Evolutionary conservation across 2,329 filamentous ascomycete genomes (phyloP), one percentile per base, ranked within the genome.

Genomic region (Colletotrichum filicis): DNA sequence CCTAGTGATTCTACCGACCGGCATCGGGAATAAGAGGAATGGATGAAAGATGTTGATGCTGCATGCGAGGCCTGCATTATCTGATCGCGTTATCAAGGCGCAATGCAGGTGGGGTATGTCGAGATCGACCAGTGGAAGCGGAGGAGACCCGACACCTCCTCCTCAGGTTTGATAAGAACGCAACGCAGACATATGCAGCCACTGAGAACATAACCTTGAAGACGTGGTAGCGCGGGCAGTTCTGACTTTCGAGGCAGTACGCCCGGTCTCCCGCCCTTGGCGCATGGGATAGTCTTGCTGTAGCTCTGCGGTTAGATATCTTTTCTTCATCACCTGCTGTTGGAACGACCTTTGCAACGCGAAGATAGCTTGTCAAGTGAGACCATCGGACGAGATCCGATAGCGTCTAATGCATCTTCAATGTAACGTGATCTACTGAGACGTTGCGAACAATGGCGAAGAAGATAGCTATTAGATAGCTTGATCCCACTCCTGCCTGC

Each of bases 61-160:
- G 59, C 42, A 49, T 32, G 32, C 55, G 5, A 55, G 26, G 52
- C 55, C 57, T 46, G 69, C 69, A 63, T 63, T 53, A 63, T 68
- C 58, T 59, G 53, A 72, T 69, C 37, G 42, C 53, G 66, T 72
- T 72, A 68, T 72, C 58, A 72, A 64, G 59, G 30, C 59, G 59
- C 59, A 64, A 72, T 72, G 69, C 28, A 35, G 32, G 65, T 64
- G 69, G 65, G 55, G 65, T 59, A 64, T 72, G 65, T 69, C 66
- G 69, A 24, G 59, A 69, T 46, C 28, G 19, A 59, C 30, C 22
- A 28, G 30, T 30, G 24, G 53, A 30, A 69, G 59, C 66, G 55
- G 58, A 35, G n/a, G 65, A 68, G 28, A 19, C 19, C 37, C 22
- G 58, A 26, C 14, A 11, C 14, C 42, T 24, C 30, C 30, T 26